phyloP scores from a whole-genome alignment of 2,329 filamentous ascomycete genomes.

The Sporothrix brasiliensis region DNA sequence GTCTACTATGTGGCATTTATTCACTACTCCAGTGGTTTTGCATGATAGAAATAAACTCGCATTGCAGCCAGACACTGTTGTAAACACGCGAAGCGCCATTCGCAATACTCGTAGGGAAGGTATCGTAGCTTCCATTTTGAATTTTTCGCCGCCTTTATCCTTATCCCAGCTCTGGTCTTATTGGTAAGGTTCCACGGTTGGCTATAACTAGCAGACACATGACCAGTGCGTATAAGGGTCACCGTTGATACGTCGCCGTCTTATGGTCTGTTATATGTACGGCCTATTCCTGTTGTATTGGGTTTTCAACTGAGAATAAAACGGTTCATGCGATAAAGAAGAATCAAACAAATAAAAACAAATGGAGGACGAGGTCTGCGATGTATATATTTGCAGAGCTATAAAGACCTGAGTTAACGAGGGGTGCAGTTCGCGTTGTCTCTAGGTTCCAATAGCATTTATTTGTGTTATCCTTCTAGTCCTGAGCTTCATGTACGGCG shows the following conservation, averaged over 20 bases:
- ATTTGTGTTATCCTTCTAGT: not conserved
- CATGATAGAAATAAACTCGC: too few relatives aligned
- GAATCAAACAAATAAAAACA: not conserved
- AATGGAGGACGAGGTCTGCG: not conserved
- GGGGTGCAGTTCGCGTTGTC: not conserved
- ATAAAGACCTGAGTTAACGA: conserved; percentile 1
- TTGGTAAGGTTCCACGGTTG: not conserved
- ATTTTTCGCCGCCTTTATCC: not conserved
- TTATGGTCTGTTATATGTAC: too few relatives aligned
- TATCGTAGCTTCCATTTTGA: not conserved
- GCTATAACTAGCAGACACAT: not conserved
- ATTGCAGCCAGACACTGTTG: not conserved
- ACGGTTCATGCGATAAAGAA: conserved; percentile 16
- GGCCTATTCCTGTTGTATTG: too few relatives aligned
- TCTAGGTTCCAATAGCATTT: not conserved
- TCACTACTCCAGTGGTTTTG: too few relatives aligned
- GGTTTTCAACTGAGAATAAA: not conserved
- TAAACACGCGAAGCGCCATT: not conserved
- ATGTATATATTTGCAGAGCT: conserved; percentile 11
- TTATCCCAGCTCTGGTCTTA: not conserved
- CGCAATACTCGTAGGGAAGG: not conserved
- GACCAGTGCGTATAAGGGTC: not conserved
- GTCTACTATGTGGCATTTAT: not conserved
- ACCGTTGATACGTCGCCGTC: not conserved
- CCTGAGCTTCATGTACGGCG: not conserved